Conservation (phyloP, 371 early-diverging fungal genomes). For the Lichtheimia ornata region DNA sequence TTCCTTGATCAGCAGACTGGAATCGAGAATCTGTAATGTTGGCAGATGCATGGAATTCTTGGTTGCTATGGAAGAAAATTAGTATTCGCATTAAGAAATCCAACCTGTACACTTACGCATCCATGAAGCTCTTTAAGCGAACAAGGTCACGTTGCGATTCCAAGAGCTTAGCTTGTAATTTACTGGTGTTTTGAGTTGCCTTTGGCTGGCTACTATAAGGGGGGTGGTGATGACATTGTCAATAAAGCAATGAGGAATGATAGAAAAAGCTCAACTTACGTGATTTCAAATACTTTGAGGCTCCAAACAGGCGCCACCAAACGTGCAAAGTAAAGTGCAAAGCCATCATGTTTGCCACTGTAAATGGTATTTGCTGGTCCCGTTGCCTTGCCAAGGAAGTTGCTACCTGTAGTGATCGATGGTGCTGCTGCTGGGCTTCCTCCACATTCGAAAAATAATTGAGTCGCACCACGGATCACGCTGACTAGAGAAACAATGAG, state of each 20-base stretch:
- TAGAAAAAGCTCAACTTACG: constrained; percentile 17
- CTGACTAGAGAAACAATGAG: constrained; percentile 14
- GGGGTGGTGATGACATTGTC: neutral
- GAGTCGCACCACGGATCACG: constrained; percentile 38
- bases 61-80: constrained; percentile 20
- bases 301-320: constrained; percentile 81
- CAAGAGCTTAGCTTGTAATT: constrained; percentile 29
- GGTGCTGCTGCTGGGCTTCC: constrained; percentile 50
- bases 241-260: neutral
- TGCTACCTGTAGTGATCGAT: constrained; percentile 21
- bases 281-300: constrained; percentile 39
- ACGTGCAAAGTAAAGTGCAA: constrained; percentile 77
- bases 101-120: constrained; percentile 25
- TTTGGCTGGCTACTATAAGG: constrained; percentile 1
- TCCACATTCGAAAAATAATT: constrained; percentile 64
- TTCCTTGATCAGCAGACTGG: constrained; percentile 24
- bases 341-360: constrained; percentile 77
- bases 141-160: constrained; percentile 47
- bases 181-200: neutral
- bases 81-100: neutral
- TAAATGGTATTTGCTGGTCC: constrained; percentile 47
- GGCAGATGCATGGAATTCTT: constrained; percentile 28
- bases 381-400: constrained; percentile 54
- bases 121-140: constrained; percentile 54
- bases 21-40: constrained; percentile 28